Evolutionary conservation across 768 basidiomycete genomes (phyloP).

Genomic region (Suillus americanus): DNA sequence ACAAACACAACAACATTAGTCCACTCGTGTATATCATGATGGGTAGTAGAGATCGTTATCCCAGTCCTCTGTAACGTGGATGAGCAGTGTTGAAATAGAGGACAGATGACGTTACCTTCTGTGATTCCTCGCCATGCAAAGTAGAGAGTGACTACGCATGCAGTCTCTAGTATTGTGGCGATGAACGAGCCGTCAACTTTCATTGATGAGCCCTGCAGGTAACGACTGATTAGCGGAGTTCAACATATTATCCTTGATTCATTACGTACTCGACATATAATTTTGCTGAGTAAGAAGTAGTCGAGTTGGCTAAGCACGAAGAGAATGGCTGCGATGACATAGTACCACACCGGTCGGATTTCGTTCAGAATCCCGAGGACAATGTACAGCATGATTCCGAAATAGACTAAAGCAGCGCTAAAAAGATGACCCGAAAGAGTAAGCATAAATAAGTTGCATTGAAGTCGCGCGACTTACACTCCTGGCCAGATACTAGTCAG

Average conservation of each 20-base stretch:
- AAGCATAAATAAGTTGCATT: neutral
- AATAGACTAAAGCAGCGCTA: constrained; percentile 69
- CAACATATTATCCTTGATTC: constrained; percentile 19
- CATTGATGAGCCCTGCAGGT: constrained; percentile 52
- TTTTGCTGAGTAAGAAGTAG: constrained; percentile 76
- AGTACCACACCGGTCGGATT: constrained; percentile 76
- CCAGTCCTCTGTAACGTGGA: constrained; percentile 43
- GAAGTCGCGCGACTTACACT: constrained; percentile 44
- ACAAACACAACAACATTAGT: constrained; percentile 13
- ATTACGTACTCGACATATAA: constrained; percentile 65
- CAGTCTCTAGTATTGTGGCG: constrained; percentile 81
- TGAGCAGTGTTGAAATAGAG: constrained; percentile 5
- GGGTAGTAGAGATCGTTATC: constrained; percentile 49
- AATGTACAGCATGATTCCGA: constrained; percentile 77
- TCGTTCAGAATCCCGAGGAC: constrained; percentile 77
- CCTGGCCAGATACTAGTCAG: constrained; percentile 80
- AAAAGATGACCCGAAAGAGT: constrained; percentile 7
- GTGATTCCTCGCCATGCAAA: constrained; percentile 88
- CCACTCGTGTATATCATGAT: constrained; percentile 25
- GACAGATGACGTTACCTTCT: constrained; percentile 58
- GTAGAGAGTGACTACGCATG: constrained; percentile 64
- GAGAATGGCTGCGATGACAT: constrained; percentile 67
- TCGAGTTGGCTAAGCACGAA: constrained; percentile 82
- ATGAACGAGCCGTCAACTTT: constrained; percentile 88
- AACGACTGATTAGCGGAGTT: constrained; percentile 11